Evolutionary conservation across 2,329 filamentous ascomycete species (phyloP).

Genomic region (Fusarium kyushuense): DNA sequence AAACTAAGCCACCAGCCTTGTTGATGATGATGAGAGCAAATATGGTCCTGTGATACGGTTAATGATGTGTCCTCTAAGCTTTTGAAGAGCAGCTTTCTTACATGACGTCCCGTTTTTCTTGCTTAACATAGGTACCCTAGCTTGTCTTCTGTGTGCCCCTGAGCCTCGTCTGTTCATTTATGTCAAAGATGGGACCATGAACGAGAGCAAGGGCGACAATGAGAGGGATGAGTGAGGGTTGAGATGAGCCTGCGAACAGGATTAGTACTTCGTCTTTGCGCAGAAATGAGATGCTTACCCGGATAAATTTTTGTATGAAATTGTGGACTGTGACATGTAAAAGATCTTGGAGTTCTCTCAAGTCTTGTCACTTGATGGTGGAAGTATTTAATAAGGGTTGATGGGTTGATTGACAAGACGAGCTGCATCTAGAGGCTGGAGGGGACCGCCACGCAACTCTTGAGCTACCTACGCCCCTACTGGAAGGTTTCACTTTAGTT

Average conservation of each 20-base stretch:
- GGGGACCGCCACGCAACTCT: conserved; percentile 41
- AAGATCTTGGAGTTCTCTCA: background rate
- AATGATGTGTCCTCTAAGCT: background rate
- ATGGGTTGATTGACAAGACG: conserved; percentile 32
- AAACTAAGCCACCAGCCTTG: conserved; percentile 96
- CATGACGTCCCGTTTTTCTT: conserved; percentile 34
- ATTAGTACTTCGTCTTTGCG: background rate
- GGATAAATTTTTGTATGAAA: background rate
- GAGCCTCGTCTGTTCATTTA: conserved; percentile 43
- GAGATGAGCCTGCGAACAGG: conserved; percentile 26
- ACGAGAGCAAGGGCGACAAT: conserved; percentile 34
- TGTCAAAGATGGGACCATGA: conserved; percentile 38
- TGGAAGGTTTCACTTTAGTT: background rate
- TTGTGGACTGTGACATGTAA: background rate
- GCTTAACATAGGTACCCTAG: conserved; percentile 19
- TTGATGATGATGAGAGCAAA: conserved; percentile 98
- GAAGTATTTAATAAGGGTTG: conserved; percentile 23
- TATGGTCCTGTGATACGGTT: conserved; percentile 76
- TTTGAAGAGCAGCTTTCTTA: background rate
- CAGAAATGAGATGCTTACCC: conserved; percentile 9
- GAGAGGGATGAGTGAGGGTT: background rate
- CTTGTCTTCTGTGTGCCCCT: conserved; percentile 28
- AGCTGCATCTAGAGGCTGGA: conserved; percentile 19
- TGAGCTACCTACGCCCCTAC: conserved; percentile 2
- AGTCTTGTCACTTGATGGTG: background rate